phyloP scores from a whole-genome alignment of 768 basidiomycete species.

The Candolleomyces efflorescens region DNA sequence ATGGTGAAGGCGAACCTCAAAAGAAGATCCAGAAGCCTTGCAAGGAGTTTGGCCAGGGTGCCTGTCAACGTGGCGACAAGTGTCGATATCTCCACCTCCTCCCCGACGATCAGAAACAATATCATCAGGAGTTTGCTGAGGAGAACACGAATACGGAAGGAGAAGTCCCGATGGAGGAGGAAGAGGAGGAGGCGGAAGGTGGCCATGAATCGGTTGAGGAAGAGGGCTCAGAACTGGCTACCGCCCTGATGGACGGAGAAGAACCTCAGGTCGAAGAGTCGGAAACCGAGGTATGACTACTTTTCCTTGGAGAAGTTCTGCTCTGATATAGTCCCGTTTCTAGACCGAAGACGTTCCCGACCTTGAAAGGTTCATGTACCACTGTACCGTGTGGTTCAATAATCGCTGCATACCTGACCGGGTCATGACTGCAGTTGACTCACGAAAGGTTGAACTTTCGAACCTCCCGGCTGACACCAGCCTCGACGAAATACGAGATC shows the following conservation, averaged over 20 bases:
- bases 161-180: neutral
- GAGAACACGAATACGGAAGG: neutral
- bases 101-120: conserved; percentile 11
- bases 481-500: conserved; percentile 22
- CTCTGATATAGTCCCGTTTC: conserved; percentile 4
- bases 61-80: conserved; percentile 24
- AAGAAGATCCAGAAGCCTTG: conserved; percentile 24
- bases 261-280: neutral
- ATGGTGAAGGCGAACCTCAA: neutral
- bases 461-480: conserved; percentile 33
- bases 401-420: conserved; percentile 23
- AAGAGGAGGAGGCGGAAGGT: neutral
- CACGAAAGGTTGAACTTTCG: conserved; percentile 31
- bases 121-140: neutral
- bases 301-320: neutral
- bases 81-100: conserved; percentile 27
- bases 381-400: conserved; percentile 30
- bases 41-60: conserved; percentile 30
- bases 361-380: conserved; percentile 21
- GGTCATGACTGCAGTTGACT: conserved; percentile 36
- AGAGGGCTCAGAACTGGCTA: neutral
- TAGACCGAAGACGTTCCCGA: conserved; percentile 14
- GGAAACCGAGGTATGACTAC: neutral
- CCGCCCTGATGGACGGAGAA: neutral
- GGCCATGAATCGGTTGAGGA: neutral